Conservation (phyloP, 345 rosid genomes). For the Rhizophora apiculata region DNA sequence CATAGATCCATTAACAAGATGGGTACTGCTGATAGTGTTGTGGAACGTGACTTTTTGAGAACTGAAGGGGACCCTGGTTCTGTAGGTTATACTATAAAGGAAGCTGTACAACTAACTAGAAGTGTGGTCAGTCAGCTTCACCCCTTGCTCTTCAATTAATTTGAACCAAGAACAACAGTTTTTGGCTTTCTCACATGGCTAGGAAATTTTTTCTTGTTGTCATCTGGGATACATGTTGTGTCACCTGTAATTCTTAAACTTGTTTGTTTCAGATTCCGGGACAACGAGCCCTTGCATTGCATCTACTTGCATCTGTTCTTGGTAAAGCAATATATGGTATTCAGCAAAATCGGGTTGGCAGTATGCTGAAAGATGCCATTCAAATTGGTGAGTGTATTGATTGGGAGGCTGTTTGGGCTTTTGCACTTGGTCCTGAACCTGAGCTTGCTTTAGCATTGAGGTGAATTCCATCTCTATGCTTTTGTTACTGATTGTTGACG, state of each 20-base stretch:
- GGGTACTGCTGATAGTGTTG: constrained; percentile 41
- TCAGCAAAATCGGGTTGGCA: constrained; percentile 44
- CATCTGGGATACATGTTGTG: constrained; percentile 2
- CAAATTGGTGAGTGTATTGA: constrained; percentile 41
- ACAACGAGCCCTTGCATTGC: constrained; percentile 76
- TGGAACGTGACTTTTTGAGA: constrained; percentile 72
- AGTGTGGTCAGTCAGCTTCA: constrained; percentile 59
- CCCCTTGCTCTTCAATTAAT: background rate
- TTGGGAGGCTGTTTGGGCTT: constrained; percentile 96
- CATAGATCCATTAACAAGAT: constrained; percentile 20
- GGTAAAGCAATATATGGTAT: constrained; percentile 54
- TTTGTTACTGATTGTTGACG: constrained; percentile 4
- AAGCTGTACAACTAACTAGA: constrained; percentile 73
- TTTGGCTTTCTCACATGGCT: background rate
- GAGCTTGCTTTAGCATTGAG: constrained; percentile 84
- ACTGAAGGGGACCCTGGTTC: constrained; percentile 96
- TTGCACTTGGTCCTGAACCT: constrained; percentile 93
- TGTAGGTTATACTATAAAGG: constrained; percentile 79
- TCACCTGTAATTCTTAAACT: constrained; percentile 5
- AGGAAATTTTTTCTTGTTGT: background rate
- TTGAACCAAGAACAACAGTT: constrained; percentile 4
- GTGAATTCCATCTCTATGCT: constrained; percentile 30
- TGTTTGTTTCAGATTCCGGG: constrained; percentile 64
- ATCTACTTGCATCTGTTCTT: constrained; percentile 73
- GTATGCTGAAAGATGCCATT: constrained; percentile 21